phyloP scores from a whole-genome alignment of 2,329 filamentous ascomycete genomes.

The Dothistroma septosporum region DNA sequence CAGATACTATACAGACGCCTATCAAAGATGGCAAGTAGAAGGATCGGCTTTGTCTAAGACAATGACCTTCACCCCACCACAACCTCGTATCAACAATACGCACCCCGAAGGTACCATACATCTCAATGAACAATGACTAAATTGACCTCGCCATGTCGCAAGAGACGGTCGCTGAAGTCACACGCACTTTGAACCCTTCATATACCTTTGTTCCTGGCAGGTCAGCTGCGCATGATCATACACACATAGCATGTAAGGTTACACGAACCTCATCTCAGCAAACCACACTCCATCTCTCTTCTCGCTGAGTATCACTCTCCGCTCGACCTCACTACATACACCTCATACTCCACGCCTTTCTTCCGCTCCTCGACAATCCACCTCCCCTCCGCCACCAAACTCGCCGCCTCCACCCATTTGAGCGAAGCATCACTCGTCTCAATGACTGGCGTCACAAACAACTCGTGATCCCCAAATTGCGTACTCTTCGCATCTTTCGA shows the following conservation, averaged over 20 bases:
- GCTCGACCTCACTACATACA: background rate
- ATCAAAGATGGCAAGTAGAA: background rate
- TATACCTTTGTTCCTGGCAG: too few species aligned
- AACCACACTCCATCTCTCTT: background rate
- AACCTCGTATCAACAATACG: too few species aligned
- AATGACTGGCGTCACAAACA: background rate
- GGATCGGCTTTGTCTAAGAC: too few species aligned
- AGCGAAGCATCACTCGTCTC: conserved; percentile 3
- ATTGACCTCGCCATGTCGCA: too few species aligned
- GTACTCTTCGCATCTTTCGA: background rate
- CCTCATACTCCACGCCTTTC: background rate
- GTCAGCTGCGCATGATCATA: too few species aligned
- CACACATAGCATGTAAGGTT: too few species aligned
- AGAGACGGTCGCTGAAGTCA: too few species aligned
- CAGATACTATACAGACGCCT: background rate
- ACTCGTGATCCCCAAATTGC: conserved; percentile 2
- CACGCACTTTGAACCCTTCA: too few species aligned
- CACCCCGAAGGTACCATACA: too few species aligned
- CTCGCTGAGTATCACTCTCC: background rate
- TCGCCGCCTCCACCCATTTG: conserved; percentile 1
- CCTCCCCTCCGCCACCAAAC: background rate
- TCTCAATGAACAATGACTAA: too few species aligned
- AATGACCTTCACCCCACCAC: too few species aligned
- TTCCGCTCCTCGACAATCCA: background rate
- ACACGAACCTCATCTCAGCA: too few species aligned